Percentiles rank a stretch among this genome's conserved stretches.
These are phyloP conservation scores for Theobroma grandiflorum DNA, from an alignment of 441 rosid genomes.

Conservation along the genomic window DNA sequence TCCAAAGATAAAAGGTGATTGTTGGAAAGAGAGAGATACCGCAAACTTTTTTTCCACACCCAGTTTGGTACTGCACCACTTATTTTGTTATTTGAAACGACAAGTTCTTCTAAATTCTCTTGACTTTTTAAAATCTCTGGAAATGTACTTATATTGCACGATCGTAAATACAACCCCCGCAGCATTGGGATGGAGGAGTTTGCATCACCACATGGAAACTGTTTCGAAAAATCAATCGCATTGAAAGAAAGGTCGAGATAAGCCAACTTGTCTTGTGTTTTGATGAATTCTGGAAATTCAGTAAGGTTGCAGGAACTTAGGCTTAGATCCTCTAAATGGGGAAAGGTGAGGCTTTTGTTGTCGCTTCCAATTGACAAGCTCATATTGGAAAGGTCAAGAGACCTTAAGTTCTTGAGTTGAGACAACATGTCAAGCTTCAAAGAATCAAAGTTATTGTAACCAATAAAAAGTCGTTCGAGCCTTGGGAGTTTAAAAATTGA, in stretches of 20 bases:
- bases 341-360: too few relatives aligned
- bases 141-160: constrained; percentile 35
- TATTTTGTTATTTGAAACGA: constrained; percentile 53
- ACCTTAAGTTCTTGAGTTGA: neutral
- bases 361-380: too few relatives aligned
- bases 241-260: neutral
- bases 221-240: neutral
- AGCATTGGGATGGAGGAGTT: neutral
- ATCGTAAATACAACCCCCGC: neutral
- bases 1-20: constrained; percentile 22
- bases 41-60: constrained; percentile 34
- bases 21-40: constrained; percentile 25
- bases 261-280: neutral
- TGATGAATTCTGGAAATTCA: constrained; percentile 39
- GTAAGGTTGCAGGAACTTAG: constrained; percentile 39
- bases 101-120: neutral
- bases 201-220: neutral
- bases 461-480: constrained; percentile 39
- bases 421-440: constrained; percentile 11
- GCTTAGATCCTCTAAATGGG: neutral
- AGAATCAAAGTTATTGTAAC: constrained; percentile 46
- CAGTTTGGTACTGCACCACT: constrained; percentile 45
- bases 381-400: neutral
- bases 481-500: constrained; percentile 21
- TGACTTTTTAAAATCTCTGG: constrained; percentile 36